Base-by-base conservation (phyloP, 768 basidiomycete species). In the Mrakia blollopis region DNA sequence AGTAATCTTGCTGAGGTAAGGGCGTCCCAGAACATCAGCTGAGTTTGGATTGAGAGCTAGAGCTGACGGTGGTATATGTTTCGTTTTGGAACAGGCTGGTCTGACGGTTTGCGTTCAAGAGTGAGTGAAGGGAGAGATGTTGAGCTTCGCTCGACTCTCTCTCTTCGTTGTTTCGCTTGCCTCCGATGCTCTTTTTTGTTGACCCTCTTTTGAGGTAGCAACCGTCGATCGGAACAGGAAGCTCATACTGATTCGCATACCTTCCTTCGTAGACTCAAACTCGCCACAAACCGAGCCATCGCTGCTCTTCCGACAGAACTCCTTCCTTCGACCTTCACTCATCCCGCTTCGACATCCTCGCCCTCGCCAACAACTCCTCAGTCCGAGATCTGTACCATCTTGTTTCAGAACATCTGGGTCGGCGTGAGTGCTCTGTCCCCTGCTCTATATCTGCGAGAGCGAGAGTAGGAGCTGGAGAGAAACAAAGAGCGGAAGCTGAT, bases 1-100 rank as follows among this genome's bases (percentile, higher is more conserved):
- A 25, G 44, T 18, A 77, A 77, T 30, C 65, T 77, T 10, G 72
- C 76, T 30, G 72, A 72, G 54, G 76, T 77, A 18, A 63, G 65
- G n/a, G n/a, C n/a, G n/a, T n/a, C n/a, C n/a, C n/a, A n/a, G n/a
- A n/a, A n/a, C n/a, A n/a, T n/a, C n/a, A n/a, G n/a, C n/a, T n/a
- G n/a, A n/a, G n/a, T n/a, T n/a, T n/a, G 32, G 18, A 30, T 2
- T 28, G 3, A 16, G 39, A n/a, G n/a, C 18, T 47, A 30, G 28
- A 39, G 23, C 13, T 10, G 25, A n/a, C 0, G 39, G 6, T 9
- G 30, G 25, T 54, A 8, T 7, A 11, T 63, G n/a, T 7, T 37
- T 13, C 37, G 28, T 11, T 18, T 10, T 25, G 23, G 21, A 23
- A 14, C 28, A 71, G 75, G 65, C 68, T 44, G 75, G 57, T 14